Base-by-base conservation (phyloP, 163 green algal species). In the Scenedesmus sp. region DNA sequence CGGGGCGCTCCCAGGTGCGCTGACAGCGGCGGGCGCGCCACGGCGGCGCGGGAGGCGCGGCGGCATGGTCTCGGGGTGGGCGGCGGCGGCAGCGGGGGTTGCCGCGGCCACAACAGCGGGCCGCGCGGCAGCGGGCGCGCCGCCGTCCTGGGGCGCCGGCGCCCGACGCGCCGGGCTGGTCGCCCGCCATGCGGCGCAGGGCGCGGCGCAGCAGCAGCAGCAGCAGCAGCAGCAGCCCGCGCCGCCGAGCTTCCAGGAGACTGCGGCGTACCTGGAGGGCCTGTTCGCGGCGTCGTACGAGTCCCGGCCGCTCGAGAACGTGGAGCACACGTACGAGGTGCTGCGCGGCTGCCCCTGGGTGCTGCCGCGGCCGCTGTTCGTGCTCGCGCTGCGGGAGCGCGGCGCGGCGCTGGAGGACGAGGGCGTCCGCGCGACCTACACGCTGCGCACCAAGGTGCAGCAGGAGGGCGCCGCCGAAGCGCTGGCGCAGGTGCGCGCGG, bases 301-400 rank as follows among this genome's bases (percentile, higher is more conserved):
- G 13, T 4, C 42, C 10, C 64, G 77, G 56, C 74, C 74, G 4
- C 6, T 51, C 36, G 31, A 70, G 18, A 48, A 81, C 45, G 63
- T 81, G 22, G 74, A 75, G 15, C 74, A 81, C 26, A 60, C 47
- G 26, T 81, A 81, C 31, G 34, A 81, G 62, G 65, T 94, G 13
- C 69, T 92, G 48, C 58, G 86, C 24, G 84, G 81, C 22, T 89
- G 86, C 44, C 90, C 90, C 11, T 94, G 90, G 90, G 56, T 88
- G 31, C 66, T 85, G 31, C 86, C 87, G 31, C 79, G 82, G 36
- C 74, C 83, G 7, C 69, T 94, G 4, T 94, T 85, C 69, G 78
- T 91, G 4, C 79, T 94, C 5, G 70, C 86, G 3, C 39, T 79
- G 33, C 44, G 70, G 33, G 36, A 78, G 45, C 26, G n/a, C 58